A percentile compares a stretch with the other conserved stretches of the same genome.
phyloP scores from a whole-genome alignment of 2,329 filamentous ascomycete genomes.

The Apiospora marii region DNA sequence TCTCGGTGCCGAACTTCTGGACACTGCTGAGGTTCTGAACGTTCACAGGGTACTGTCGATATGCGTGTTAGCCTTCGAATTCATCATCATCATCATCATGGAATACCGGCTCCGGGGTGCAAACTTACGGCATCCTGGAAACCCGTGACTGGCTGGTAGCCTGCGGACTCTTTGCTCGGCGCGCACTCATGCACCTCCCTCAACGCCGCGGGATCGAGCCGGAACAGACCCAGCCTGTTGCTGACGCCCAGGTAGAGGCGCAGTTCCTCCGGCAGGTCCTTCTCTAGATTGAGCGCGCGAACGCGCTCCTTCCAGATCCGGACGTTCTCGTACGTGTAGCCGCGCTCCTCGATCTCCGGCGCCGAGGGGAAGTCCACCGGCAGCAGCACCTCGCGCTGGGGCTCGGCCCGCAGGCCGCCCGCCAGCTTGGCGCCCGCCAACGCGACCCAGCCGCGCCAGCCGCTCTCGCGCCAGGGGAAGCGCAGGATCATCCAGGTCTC shows the following conservation, averaged over 20 bases:
- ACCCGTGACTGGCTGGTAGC: conserved; percentile 70
- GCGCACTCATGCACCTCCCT: conserved; percentile 68
- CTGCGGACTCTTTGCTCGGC: conserved; percentile 63
- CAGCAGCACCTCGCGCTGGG: conserved; percentile 71
- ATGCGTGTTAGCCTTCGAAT: conserved; percentile 22
- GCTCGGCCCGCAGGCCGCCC: conserved; percentile 55
- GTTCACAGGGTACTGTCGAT: conserved; percentile 70
- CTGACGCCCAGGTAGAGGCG: conserved; percentile 71
- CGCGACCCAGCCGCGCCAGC: conserved; percentile 56
- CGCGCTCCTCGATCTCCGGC: conserved; percentile 63
- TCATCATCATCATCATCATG: neutral
- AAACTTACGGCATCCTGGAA: conserved; percentile 75
- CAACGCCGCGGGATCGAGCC: conserved; percentile 65
- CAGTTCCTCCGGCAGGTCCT: conserved; percentile 68
- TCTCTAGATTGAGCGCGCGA: conserved; percentile 62
- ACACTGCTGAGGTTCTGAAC: conserved; percentile 72
- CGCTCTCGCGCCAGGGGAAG: conserved; percentile 67
- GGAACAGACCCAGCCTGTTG: conserved; percentile 72
- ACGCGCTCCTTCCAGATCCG: conserved; percentile 69
- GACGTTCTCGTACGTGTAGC: conserved; percentile 68
- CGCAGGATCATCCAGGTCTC: conserved; percentile 70
- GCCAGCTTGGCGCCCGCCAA: conserved; percentile 59
- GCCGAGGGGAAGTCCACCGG: conserved; percentile 69
- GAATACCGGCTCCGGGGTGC: neutral
- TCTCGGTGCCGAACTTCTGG: conserved; percentile 63